These are phyloP conservation scores for Moesziomyces antarcticus DNA, from an alignment of 1,284 basidiomycete genomes.

Conservation along the genomic window DNA sequence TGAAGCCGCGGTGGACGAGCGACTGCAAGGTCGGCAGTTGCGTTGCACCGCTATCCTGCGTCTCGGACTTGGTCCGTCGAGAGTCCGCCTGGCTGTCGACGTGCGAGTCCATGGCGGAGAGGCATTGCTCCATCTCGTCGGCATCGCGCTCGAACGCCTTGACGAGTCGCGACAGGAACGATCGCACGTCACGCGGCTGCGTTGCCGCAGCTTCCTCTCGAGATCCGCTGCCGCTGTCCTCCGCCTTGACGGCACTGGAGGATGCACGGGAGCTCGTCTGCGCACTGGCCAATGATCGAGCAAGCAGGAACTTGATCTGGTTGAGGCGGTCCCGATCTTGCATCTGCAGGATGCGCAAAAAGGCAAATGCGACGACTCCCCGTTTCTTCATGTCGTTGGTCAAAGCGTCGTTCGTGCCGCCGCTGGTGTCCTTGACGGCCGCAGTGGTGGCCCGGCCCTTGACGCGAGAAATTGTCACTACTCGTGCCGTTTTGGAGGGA, in stretches of 20 bases:
- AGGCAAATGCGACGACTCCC: slow-evolving; percentile 21
- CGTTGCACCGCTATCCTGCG: not conserved
- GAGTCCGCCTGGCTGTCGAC: not conserved
- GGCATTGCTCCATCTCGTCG: slow-evolving; percentile 19
- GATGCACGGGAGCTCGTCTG: not conserved
- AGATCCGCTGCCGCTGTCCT: not conserved
- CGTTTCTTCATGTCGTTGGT: slow-evolving; percentile 22
- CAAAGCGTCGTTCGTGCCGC: not conserved
- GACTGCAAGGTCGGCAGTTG: slow-evolving; percentile 14
- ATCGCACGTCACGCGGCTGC: slow-evolving; percentile 1
- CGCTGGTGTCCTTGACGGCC: not conserved
- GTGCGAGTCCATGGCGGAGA: slow-evolving; percentile 29
- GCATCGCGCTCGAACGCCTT: slow-evolving; percentile 30
- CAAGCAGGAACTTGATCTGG: slow-evolving; percentile 35
- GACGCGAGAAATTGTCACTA: slow-evolving; percentile 1
- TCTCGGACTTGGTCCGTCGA: slow-evolving; percentile 2
- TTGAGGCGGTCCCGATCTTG: slow-evolving; percentile 30
- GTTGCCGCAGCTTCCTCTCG: not conserved
- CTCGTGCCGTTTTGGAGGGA: slow-evolving; percentile 3
- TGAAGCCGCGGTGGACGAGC: slow-evolving; percentile 14
- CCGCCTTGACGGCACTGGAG: not conserved
- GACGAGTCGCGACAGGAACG: slow-evolving; percentile 17
- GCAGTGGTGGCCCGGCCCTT: not conserved
- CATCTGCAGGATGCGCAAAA: slow-evolving; percentile 25
- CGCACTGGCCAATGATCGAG: slow-evolving; percentile 10